phyloP scores from a whole-genome alignment of 2,329 filamentous ascomycete genomes.

The Colletotrichum salicis region DNA sequence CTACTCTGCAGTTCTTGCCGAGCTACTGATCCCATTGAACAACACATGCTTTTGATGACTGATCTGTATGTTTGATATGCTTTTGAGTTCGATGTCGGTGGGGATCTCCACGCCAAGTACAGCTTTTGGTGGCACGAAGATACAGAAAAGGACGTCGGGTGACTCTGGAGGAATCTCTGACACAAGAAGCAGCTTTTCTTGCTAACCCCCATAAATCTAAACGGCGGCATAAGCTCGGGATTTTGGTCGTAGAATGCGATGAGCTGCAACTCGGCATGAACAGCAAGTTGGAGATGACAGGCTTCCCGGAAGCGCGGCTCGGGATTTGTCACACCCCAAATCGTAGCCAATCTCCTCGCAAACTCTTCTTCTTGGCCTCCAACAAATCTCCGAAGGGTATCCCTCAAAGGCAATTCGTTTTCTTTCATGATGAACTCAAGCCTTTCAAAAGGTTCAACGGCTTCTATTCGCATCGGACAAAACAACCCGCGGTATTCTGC shows the following conservation, averaged over 20 bases:
- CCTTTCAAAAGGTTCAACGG: neutral
- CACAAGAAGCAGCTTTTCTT: no score
- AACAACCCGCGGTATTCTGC: neutral
- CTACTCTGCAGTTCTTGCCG: no score
- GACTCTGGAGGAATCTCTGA: no score
- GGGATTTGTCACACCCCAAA: neutral
- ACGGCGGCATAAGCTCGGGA: no score
- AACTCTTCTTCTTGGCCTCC: neutral
- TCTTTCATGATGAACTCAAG: neutral
- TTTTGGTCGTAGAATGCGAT: neutral
- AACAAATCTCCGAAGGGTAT: neutral
- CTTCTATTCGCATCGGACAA: neutral
- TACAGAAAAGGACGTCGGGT: no score
- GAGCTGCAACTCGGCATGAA: conserved; percentile 14
- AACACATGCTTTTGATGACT: no score
- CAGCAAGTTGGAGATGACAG: conserved; percentile 6
- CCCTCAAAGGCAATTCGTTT: neutral
- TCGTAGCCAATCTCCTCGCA: neutral
- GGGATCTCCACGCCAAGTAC: no score
- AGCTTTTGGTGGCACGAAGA: no score
- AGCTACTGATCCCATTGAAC: no score
- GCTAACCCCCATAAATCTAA: no score
- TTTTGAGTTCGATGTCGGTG: no score
- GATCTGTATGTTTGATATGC: no score
- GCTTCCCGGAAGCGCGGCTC: neutral